Base-by-base conservation (phyloP, 108 stramenopile genomes). In the Seminavis robusta region DNA sequence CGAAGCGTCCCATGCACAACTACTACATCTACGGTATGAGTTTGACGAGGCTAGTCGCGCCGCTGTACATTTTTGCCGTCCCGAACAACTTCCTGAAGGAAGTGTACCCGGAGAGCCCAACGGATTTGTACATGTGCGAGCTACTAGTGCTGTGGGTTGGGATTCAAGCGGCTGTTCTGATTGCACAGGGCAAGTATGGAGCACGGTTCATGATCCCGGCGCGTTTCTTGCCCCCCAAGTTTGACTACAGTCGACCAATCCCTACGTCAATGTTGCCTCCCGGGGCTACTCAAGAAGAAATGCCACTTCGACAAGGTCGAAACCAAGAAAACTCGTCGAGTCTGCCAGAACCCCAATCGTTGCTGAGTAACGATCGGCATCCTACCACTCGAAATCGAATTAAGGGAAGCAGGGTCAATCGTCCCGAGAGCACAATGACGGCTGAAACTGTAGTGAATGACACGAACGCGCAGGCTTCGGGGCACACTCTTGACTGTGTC, bases 161-260 rank as follows among this genome's bases (percentile, higher is more conserved):
- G 10, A 34, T 92, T 26, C 97, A 98, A 59, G 70, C 87, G 1
- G 81, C 81, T 10, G 66, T 94, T 44, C 70, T 98, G 2, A 46
- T 86, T 30, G 66, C 69, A 1, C 95, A 98, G 75, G 58, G 61
- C 1, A 78, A 80, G 44, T 90, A 80, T 59, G 95, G 95, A 9
- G 84, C 97, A 21, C 70, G 93, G n/a, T 95, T 89, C 41, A 92
- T 96, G 80, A 91, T 98, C 28, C 97, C 97, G 24, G 78, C 83
- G 15, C 61, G 76, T 51, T 94, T 94, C 54, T 57, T 96, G 26
- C 97, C 97, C 2, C 93, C 90, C 4, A 92, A 94, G 56, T 98
- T 87, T 59, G 89, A 98, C 56, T 98, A 96, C 71, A 74, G 64
- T 61, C 88, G 97, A 41, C 90, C 91, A 36, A 84, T 98, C 38